Percentiles rank a stretch among this genome's conserved stretches.
phyloP scores from a whole-genome alignment of 129 eudicot species.

The Flaveria linearis region DNA sequence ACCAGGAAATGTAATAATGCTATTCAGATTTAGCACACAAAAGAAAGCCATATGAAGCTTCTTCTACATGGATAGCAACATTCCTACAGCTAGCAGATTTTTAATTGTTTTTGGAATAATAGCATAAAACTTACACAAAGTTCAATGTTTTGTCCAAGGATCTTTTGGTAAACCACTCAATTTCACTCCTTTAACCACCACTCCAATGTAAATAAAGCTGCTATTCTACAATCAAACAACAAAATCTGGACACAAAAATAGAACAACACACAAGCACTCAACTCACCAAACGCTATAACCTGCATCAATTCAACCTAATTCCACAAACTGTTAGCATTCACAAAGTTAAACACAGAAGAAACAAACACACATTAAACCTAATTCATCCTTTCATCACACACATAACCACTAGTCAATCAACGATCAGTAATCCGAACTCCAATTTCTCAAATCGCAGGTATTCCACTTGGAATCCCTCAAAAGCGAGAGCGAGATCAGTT shows the following conservation, averaged over 20 bases:
- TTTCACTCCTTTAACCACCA: conserved; percentile 6
- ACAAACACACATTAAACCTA: conserved; percentile 13
- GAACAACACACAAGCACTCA: conserved; percentile 2
- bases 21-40: not conserved
- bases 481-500: not conserved
- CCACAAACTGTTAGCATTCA: conserved; percentile 16
- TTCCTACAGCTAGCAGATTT: not conserved
- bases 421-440: not conserved
- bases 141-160: not conserved
- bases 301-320: conserved; percentile 12
- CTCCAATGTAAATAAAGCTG: not conserved
- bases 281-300: conserved; percentile 8
- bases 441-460: conserved; percentile 1
- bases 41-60: conserved; percentile 1
- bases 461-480: not conserved
- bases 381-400: conserved; percentile 7
- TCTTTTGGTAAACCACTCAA: conserved; percentile 4
- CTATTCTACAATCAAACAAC: not conserved
- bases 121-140: not conserved
- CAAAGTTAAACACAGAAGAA: not conserved
- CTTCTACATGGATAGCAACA: not conserved
- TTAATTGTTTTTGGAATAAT: not conserved
- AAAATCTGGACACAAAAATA: conserved; percentile 6
- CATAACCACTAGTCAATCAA: not conserved
- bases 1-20: not conserved